Conservation (phyloP, 73 alveolate genomes). For the Breviolum minutum region DNA sequence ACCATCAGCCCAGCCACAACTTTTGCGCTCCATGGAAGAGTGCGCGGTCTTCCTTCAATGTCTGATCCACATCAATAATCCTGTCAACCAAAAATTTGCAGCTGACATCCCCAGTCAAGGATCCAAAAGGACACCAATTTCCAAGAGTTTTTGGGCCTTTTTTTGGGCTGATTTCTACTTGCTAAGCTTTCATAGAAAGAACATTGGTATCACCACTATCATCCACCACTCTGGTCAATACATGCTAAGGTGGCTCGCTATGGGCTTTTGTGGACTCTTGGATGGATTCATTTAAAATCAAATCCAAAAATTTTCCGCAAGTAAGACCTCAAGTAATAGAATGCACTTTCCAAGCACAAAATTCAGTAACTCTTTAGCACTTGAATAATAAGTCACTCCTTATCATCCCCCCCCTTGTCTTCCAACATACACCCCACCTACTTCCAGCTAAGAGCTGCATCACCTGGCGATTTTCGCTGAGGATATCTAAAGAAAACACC, state of each 20-base stretch:
- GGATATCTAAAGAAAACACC: neutral
- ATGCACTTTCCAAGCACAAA: neutral
- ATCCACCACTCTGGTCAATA: too few relatives aligned
- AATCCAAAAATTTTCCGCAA: neutral
- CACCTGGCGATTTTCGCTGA: constrained; percentile 72
- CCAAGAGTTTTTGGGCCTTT: neutral
- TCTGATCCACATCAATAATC: constrained; percentile 99
- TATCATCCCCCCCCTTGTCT: neutral
- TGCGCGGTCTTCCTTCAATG: constrained; percentile 98
- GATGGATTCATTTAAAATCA: neutral
- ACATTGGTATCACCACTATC: too few relatives aligned
- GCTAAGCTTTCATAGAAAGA: too few relatives aligned
- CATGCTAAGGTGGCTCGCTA: too few relatives aligned
- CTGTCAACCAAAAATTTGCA: neutral
- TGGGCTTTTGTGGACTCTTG: neutral
- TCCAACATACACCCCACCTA: neutral
- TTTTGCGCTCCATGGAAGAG: constrained; percentile 99
- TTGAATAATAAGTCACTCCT: neutral
- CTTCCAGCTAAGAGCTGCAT: constrained; percentile 99
- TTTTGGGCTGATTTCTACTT: too few relatives aligned
- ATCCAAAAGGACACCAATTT: neutral
- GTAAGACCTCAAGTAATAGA: neutral
- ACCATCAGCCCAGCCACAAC: constrained; percentile 96
- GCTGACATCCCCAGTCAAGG: neutral
- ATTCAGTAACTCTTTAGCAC: neutral